Percentiles rank a stretch among this genome's conserved stretches.
These are phyloP conservation scores for Auriculariales sp. DNA, from an alignment of 768 basidiomycete genomes.

Conservation along the genomic window DNA sequence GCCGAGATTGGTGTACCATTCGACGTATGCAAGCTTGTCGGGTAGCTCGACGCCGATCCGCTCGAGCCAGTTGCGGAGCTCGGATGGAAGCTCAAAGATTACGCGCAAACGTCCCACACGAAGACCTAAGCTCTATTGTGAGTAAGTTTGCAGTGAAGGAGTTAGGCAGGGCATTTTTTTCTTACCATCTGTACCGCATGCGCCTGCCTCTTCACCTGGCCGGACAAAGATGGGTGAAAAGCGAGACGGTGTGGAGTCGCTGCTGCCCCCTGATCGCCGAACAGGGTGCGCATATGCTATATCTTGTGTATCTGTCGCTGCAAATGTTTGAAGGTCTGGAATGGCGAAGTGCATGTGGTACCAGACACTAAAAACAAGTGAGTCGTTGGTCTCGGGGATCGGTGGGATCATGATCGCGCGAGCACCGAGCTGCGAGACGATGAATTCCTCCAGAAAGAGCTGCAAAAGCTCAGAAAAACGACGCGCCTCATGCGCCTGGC, in stretches of 20 bases:
- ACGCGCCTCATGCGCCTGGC: too few relatives aligned
- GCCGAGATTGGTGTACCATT: neutral
- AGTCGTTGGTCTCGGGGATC: neutral
- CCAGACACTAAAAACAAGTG: neutral
- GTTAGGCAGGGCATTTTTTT: neutral
- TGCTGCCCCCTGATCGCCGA: neutral
- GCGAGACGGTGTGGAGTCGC: neutral
- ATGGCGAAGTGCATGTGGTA: neutral
- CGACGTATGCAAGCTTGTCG: neutral
- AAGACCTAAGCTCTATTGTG: neutral
- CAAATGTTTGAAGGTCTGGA: neutral
- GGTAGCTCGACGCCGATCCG: neutral
- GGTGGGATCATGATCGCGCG: neutral
- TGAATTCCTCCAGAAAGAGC: neutral
- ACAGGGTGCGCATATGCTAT: neutral
- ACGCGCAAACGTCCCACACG: neutral
- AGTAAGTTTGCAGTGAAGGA: neutral
- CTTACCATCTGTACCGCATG: neutral
- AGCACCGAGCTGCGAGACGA: neutral
- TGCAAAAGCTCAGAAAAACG: too few relatives aligned
- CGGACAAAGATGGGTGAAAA: neutral
- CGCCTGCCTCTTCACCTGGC: neutral
- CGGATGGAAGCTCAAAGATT: neutral
- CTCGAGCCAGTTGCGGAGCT: neutral
- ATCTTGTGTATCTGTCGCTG: neutral